A percentile compares a stretch with the other conserved stretches of the same genome.
Evolutionary conservation across 192 early-diverging fungal genomes (phyloP).

Genomic region (Radiomyces spectabilis): DNA sequence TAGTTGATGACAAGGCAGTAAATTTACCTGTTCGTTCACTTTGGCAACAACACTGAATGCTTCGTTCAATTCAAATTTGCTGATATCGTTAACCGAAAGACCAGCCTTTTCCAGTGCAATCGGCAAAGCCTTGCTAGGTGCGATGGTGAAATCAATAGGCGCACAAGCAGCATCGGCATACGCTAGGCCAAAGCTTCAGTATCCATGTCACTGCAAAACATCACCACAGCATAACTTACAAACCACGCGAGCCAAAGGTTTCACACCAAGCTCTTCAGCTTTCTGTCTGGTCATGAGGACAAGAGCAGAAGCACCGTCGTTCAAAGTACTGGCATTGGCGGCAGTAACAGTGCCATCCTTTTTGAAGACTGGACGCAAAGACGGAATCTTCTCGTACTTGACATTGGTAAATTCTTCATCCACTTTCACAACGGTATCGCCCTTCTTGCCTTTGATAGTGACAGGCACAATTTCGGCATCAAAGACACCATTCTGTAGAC

Average conservation of each 20-base stretch:
- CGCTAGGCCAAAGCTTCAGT: slow-evolving; percentile 27
- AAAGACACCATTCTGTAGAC: slow-evolving; percentile 55
- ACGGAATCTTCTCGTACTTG: slow-evolving; percentile 83
- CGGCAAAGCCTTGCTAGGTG: slow-evolving; percentile 87
- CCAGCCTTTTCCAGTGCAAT: slow-evolving; percentile 87
- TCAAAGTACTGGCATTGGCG: slow-evolving; percentile 90
- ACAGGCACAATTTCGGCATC: slow-evolving; percentile 80
- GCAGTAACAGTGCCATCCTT: slow-evolving; percentile 93
- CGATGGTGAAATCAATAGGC: slow-evolving; percentile 94
- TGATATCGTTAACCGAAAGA: slow-evolving; percentile 75
- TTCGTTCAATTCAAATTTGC: slow-evolving; percentile 95
- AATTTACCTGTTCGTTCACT: slow-evolving; percentile 79
- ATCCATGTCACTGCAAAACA: too few relatives aligned
- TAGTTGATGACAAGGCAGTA: too few relatives aligned
- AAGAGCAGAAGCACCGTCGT: slow-evolving; percentile 93
- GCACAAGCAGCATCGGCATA: slow-evolving; percentile 86
- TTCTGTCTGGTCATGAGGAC: slow-evolving; percentile 73
- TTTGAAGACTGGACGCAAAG: slow-evolving; percentile 72
- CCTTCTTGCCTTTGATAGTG: slow-evolving; percentile 74
- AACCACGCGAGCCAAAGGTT: slow-evolving; percentile 83
- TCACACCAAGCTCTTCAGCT: slow-evolving; percentile 68
- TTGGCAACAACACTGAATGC: slow-evolving; percentile 90
- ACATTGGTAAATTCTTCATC: slow-evolving; percentile 96
- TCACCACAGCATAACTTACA: slow-evolving; percentile 34
- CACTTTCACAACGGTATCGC: slow-evolving; percentile 63